Conservation (phyloP, 371 early-diverging fungal genomes). For the Haplosporangium sp. region DNA sequence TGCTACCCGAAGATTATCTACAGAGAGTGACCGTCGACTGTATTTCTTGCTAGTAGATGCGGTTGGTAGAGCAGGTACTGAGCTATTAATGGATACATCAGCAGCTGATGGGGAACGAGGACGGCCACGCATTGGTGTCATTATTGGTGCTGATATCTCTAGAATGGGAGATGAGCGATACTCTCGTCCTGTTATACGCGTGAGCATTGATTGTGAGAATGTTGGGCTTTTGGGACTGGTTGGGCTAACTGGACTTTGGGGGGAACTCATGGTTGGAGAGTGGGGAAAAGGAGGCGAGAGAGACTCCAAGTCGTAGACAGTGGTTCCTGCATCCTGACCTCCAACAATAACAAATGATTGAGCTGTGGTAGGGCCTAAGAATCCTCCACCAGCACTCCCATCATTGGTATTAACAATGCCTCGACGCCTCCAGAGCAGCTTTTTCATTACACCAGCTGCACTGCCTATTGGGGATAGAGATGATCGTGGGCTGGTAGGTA, state of each 20-base stretch:
- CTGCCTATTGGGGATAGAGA: conserved; percentile 35
- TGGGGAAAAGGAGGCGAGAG: conserved; percentile 7
- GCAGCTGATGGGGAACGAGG: conserved; percentile 3
- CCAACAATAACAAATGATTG: conserved; percentile 42
- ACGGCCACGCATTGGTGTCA: conserved; percentile 13
- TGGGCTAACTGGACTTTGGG: conserved; percentile 13
- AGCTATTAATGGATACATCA: background rate
- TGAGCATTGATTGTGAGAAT: conserved; percentile 30
- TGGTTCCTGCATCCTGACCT: conserved; percentile 33
- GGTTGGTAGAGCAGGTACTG: conserved; percentile 8
- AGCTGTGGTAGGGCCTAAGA: background rate
- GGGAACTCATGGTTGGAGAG: conserved; percentile 3
- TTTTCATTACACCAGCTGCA: conserved; percentile 51
- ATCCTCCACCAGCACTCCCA: conserved; percentile 1
- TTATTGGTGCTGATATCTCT: conserved; percentile 16
- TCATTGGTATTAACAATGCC: conserved; percentile 20
- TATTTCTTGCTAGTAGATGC: conserved; percentile 13
- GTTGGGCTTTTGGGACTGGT: conserved; percentile 36
- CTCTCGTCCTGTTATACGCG: conserved; percentile 22
- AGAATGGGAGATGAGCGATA: background rate
- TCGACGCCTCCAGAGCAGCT: conserved; percentile 36
- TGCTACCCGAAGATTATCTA: conserved; percentile 17
- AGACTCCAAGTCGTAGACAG: conserved; percentile 20
- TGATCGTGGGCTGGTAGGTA: conserved; percentile 21
- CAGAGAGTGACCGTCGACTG: conserved; percentile 37